Base-by-base conservation (phyloP, 1,284 basidiomycete species). In the Moniliophthora roreri region DNA sequence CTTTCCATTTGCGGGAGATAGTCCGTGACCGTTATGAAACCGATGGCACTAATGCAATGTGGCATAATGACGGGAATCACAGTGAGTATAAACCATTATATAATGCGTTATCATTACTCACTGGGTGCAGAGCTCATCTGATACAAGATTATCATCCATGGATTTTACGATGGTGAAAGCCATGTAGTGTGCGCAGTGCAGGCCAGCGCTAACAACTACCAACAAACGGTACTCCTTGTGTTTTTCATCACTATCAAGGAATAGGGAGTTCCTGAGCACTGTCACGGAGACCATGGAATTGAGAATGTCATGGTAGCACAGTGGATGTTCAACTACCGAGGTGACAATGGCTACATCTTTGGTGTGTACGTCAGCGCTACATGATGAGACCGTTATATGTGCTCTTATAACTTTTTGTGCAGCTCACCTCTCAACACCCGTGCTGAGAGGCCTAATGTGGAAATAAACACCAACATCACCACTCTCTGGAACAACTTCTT, bases 121-220 rank as follows among this genome's bases (percentile, higher is more conserved):
- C n/a, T n/a, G n/a, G n/a, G n/a, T 49, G 38, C 28, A 56, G 63
- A 63, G 18, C 58, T 68, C 10, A 68, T 69, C 32, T 47, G 58
- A 6, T 72, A 55, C 59, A 66, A 67, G 37, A 63, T 72, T 16
- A 63, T 72, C 28, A 67, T 66, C 0, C 70, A 73, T 53, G 64
- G 57, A 10, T 67, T 70, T 48, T 62, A 70, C 16, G 70, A 73
- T 58, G 69, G 69, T 2, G 51, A 64, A 37, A 63, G 64, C 0
- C 52, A 66, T 1, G 41, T 62, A n/a, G 55, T 72, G 13, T 53
- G 53, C 28, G 68, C 58, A 1, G 54, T 72, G 13, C 47, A 57
- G 1, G 64, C 59, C 3, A 51, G 23, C 11, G 57, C 60, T 50
- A 65, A 67, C 53, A 65, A 66, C n/a, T 16, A 13, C 16, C 10